phyloP scores from a whole-genome alignment of 176 grass and related monocot species.

The Aegilops tauschii region DNA sequence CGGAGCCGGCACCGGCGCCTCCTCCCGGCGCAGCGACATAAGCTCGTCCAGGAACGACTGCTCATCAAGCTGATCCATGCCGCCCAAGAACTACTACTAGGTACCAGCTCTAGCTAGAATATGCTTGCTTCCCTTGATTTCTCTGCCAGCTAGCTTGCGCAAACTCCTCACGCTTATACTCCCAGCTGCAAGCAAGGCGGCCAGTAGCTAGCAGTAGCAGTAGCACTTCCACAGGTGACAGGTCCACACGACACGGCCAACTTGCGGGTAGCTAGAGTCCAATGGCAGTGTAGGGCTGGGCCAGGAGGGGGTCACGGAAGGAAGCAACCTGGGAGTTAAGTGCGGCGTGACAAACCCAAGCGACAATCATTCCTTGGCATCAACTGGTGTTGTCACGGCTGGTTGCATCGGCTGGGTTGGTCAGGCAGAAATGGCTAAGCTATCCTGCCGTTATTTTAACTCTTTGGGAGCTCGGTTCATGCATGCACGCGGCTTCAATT shows the following conservation, averaged over 20 bases:
- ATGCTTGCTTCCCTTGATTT: neutral
- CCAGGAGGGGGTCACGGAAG: neutral
- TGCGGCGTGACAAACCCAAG: neutral
- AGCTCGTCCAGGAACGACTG: conserved; percentile 78
- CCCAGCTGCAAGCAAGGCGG: neutral
- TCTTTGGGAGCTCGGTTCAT: no score
- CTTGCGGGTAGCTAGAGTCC: conserved; percentile 4
- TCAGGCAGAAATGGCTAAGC: neutral
- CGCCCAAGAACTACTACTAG: neutral
- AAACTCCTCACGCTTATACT: conserved; percentile 35
- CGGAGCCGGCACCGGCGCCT: neutral
- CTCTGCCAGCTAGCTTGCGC: neutral
- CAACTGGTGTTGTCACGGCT: neutral
- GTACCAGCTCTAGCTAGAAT: neutral
- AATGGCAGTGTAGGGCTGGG: neutral
- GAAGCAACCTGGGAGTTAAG: conserved; percentile 23
- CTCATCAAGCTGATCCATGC: conserved; percentile 72
- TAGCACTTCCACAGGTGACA: neutral
- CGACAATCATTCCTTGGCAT: conserved; percentile 28
- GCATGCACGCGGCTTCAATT: no score
- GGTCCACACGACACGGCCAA: conserved; percentile 22
- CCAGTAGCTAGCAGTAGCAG: neutral
- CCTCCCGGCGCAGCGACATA: conserved; percentile 56
- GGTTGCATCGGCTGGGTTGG: no score
- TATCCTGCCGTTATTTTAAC: no score